phyloP scores from a whole-genome alignment of 768 basidiomycete genomes.

The Gymnopilus dilepis region DNA sequence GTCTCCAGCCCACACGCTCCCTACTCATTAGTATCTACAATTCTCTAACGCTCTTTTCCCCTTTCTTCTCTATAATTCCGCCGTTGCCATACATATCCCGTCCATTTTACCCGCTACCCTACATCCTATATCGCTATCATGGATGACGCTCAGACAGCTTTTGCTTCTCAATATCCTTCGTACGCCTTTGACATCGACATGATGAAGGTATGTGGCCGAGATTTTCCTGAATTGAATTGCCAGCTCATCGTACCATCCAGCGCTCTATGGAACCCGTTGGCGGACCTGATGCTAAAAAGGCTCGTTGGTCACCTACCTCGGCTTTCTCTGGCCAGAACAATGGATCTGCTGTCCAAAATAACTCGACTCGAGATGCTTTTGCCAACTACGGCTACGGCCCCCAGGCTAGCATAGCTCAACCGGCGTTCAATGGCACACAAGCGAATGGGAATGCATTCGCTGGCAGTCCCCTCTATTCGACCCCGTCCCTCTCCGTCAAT shows the following conservation, averaged over 20 bases:
- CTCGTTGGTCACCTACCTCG: conserved; percentile 84
- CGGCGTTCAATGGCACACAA: conserved; percentile 54
- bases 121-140: conserved; percentile 46
- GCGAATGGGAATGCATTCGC: conserved; percentile 51
- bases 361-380: conserved; percentile 68
- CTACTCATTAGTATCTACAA: conserved; percentile 58
- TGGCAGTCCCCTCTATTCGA: conserved; percentile 72
- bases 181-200: conserved; percentile 88
- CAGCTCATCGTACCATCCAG: conserved; percentile 42
- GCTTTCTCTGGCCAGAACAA: conserved; percentile 45
- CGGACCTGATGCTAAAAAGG: conserved; percentile 88
- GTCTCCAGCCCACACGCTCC: conserved; percentile 48
- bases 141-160: conserved; percentile 79
- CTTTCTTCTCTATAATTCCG: conserved; percentile 49
- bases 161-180: conserved; percentile 68
- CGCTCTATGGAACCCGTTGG: conserved; percentile 85
- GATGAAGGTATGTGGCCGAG: conserved; percentile 74
- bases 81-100: conserved; percentile 56
- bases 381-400: conserved; percentile 90
- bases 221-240: conserved; percentile 9
- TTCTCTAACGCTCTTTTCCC: conserved; percentile 50
- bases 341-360: conserved; percentile 35
- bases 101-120: conserved; percentile 41
- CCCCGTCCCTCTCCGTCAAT: conserved; percentile 72
- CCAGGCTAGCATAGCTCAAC: conserved; percentile 66